A percentile compares a stretch with the other conserved stretches of the same genome.
These are phyloP conservation scores for Naumovozyma castellii DNA, from an alignment of 805 yeast species.

Conservation along the genomic window DNA sequence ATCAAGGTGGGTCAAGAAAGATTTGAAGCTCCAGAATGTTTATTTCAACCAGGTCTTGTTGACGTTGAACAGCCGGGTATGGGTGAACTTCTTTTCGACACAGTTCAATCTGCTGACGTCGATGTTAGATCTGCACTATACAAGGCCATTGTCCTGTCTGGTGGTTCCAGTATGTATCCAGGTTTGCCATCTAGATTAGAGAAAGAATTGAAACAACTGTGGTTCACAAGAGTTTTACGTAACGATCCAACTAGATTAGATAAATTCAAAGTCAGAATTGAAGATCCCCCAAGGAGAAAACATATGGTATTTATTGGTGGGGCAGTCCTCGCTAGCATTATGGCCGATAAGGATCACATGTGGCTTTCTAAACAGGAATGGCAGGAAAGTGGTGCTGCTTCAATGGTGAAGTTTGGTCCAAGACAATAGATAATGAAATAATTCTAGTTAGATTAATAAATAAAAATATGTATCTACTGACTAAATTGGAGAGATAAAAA, in stretches of 20 bases:
- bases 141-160: conserved; percentile 88
- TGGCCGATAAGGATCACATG: conserved; percentile 98
- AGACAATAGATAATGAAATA: conserved; percentile 38
- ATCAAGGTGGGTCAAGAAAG: conserved; percentile 92
- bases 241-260: conserved; percentile 80
- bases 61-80: conserved; percentile 96
- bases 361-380: conserved; percentile 95
- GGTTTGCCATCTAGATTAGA: conserved; percentile 94
- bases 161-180: conserved; percentile 98
- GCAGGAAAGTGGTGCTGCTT: conserved; percentile 91
- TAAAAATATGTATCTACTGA: neutral
- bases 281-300: conserved; percentile 97
- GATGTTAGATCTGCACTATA: conserved; percentile 83
- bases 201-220: conserved; percentile 90
- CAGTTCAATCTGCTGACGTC: conserved; percentile 89
- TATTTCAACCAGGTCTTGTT: conserved; percentile 90
- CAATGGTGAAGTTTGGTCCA: conserved; percentile 83
- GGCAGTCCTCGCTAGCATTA: conserved; percentile 92
- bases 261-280: conserved; percentile 91
- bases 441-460: too few species aligned
- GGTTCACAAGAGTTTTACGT: conserved; percentile 82
- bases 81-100: conserved; percentile 85
- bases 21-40: conserved; percentile 60
- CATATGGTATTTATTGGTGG: conserved; percentile 99
- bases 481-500: neutral